Evolutionary conservation across 768 basidiomycete species (phyloP), one percentile per base, ranked within the genome.

Genomic region (Sistotremastrum niveocremeum): DNA sequence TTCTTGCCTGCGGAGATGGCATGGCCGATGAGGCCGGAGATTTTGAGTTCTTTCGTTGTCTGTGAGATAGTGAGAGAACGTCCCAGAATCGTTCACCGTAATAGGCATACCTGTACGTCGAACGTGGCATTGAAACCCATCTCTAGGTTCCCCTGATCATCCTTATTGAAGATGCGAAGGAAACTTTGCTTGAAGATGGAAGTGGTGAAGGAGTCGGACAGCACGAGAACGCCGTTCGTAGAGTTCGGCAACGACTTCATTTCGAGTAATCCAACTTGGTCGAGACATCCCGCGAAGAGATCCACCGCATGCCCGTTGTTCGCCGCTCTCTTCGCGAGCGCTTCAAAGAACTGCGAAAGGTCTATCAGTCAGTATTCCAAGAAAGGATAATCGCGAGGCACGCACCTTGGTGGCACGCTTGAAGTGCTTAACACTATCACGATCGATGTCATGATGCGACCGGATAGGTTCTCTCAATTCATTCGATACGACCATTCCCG

Each of bases 81-180:
- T 52, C 39, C 45, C 9, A 34, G 20, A 31, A 20, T 9, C 12
- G 32, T 10, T 49, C 42, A 9, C 3, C 39, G 9, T 11, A 47
- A 4, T 8, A 28, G 37, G 30, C 34, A 46, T 8, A 34, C 89
- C 76, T 93, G 85, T 29, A 99, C 94, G 60, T 98, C 95, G 54
- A 99, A 94, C 1, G 91, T 98, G 7, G 91, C 95, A 56, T 98
- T 99, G 69, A 98, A 98, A 46, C 94, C 95, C 93, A 98, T 97
- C 57, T 84, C 78, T 30, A 98, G 71, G 52, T 85, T 74, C 1
- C 93, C 94, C 51, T 94, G 79, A 11, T 85, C 87, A 53, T 94
- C 94, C 62, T 95, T 97, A 57, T 72, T 78, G 63, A 99, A 90
- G 37, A 94, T 69, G 37, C 91, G 78, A 37, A 95, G 73, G 79